Evolutionary conservation across 768 basidiomycete species (phyloP), one percentile per base, ranked within the genome.

Genomic region (Kwoniella shandongensis): DNA sequence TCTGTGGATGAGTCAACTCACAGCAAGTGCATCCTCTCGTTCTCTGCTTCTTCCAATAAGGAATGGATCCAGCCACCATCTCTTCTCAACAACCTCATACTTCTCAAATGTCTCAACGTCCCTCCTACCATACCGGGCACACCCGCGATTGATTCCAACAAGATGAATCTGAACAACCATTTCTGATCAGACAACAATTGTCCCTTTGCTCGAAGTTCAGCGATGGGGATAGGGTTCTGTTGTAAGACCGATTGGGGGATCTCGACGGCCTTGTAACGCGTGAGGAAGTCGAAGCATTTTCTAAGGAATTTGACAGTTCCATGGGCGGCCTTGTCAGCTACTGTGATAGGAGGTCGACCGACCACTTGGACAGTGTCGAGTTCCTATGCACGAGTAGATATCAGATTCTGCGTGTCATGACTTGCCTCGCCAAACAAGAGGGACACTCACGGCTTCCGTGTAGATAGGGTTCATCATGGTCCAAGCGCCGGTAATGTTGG

Each of bases 11-110:
- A 67, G 54, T 59, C 18, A 32, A 74, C 83, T 69, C 58, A 89
- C 88, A 93, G 88, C 50, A 93, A 81, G 76, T 94, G 91, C 89
- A 96, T 94, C 32, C 94, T 81, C 79, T 99, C 94, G 73, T 98
- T 98, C 73, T 98, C 91, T 12, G 92, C 91, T 79, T 96, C 94
- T 73, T 91, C 88, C 17, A 96, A 79, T 41, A 91, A 83, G 5
- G 91, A 93, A 74, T 92, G 89, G 62, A 96, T 96, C 91, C 91
- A 92, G 35, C 83, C 81, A 25, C 80, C 80, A 66, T 84, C 83
- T 57, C 82, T 80, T 65, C 79, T 88, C 88, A 98, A 88, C 35
- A 92, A 79, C 38, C 96, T 85, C 36, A 99, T 81, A 75, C 89
- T 91, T 39, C 83, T 83, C 30, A 99, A 81, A 78, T 99, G 96